Base-by-base conservation (phyloP, 192 early-diverging fungal genomes). In the Thoreauomyces humboldtii region DNA sequence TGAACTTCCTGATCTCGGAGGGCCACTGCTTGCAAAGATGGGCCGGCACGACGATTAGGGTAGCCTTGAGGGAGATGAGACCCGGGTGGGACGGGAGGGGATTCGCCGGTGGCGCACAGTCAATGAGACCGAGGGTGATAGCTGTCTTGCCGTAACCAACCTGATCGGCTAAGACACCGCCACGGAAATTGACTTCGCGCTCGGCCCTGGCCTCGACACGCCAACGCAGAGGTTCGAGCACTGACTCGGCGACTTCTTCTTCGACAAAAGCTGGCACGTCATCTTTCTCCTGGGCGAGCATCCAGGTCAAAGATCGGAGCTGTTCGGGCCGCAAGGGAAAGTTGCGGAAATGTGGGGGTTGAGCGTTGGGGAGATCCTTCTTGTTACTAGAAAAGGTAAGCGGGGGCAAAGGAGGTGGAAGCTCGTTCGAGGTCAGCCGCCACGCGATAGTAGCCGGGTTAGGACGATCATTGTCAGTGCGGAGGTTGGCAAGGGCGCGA, bases 131-230 rank as follows among this genome's bases (percentile, higher is more conserved):
- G 1, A 79, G 51, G 7, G 74, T 73, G 45, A 79, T 76, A 36
- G 72, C 77, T 4, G 77, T 79, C 52, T 79, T 79, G 2, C 77
- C 77, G 59, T 79, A 79, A 19, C 77, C 77, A 38, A 79, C 77
- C 43, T 79, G 38, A 51, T 79, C 77, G 7, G 77, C 77, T 33
- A 79, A 50, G 1, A 79, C 77, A 21, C 77, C 77, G 17, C 77
- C 77, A 5, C 74, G 72, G 37, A 76, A 43, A 7, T 36, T 2
- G n/a, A 76, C 74, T 4, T 32, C 44, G n/a, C 71, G 63, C 17
- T 64, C 50, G 21, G 71, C 77, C 29, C 67, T 58, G 11, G 68
- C 77, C 61, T 76, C 77, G 1, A 60, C 74, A 4, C 71, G 57
- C 77, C 67, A 74, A 2, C 72, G 61, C 33, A 79, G 21, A 15